These are phyloP conservation scores for Cochlearia excelsa DNA, from an alignment of 345 rosid genomes.

Conservation along the genomic window DNA sequence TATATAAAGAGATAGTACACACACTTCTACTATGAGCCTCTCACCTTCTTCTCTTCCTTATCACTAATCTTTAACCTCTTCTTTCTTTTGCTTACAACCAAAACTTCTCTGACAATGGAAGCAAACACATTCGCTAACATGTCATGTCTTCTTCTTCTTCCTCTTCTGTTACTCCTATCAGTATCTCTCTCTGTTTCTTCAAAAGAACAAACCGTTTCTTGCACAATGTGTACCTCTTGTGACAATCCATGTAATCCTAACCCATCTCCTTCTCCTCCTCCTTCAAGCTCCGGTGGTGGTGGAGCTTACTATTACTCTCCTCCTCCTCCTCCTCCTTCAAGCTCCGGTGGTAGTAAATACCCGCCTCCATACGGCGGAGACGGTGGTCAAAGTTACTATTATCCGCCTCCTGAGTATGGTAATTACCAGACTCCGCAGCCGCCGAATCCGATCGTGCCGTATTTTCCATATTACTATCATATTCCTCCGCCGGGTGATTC, in stretches of 20 bases:
- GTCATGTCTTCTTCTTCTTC: conserved; percentile 22
- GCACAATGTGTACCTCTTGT: conserved; percentile 87
- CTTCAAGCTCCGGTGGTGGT: conserved; percentile 45
- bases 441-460: conserved; percentile 97
- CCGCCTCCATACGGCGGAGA: conserved; percentile 56
- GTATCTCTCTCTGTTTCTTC: conserved; percentile 33
- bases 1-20: conserved; percentile 22
- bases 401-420: conserved; percentile 54
- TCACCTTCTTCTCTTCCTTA: conserved; percentile 2
- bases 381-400: conserved; percentile 49
- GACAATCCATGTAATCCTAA: conserved; percentile 55
- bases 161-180: conserved; percentile 20
- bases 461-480: conserved; percentile 83
- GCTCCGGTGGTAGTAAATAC: conserved; percentile 42
- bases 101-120: conserved; percentile 39
- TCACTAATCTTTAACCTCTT: conserved; percentile 14
- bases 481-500: conserved; percentile 56
- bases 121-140: conserved; percentile 20
- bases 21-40: neutral
- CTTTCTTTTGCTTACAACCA: neutral
- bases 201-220: conserved; percentile 56
- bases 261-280: conserved; percentile 60
- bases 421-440: conserved; percentile 69
- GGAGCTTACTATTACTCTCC: conserved; percentile 45
- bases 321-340: conserved; percentile 74